phyloP scores from a whole-genome alignment of 2,329 filamentous ascomycete species.

The Cryphonectria nitschkei region DNA sequence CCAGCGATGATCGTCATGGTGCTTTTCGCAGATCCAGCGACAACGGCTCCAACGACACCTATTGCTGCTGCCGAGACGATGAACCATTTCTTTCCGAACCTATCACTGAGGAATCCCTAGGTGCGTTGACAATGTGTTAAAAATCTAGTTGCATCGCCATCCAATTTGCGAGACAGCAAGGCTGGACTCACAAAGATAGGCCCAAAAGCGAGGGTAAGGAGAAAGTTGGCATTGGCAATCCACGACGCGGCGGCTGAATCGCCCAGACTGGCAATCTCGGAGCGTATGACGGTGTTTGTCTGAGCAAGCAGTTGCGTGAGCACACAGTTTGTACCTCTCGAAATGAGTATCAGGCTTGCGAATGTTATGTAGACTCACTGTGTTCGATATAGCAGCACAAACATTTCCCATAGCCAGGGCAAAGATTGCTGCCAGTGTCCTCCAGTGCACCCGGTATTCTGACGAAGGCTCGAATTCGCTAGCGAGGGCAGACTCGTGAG shows the following conservation, averaged over 20 bases:
- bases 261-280: conserved; percentile 19
- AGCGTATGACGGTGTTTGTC: conserved; percentile 22
- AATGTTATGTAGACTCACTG: background rate
- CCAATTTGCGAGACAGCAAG: background rate
- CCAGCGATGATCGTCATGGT: conserved; percentile 19
- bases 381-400: conserved; percentile 24
- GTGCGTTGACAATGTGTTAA: background rate
- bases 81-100: conserved; percentile 25
- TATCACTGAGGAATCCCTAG: conserved; percentile 19
- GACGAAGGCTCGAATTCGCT: conserved; percentile 13
- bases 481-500: background rate
- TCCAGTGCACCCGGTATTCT: conserved; percentile 18
- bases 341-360: background rate
- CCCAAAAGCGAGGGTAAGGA: conserved; percentile 25
- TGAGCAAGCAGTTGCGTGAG: background rate
- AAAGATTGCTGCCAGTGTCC: conserved; percentile 23
- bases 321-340: background rate
- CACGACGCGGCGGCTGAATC: conserved; percentile 15
- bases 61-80: conserved; percentile 14
- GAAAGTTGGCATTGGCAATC: conserved; percentile 22
- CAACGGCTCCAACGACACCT: conserved; percentile 17
- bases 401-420: conserved; percentile 23
- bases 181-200: conserved; percentile 11
- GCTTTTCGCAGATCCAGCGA: conserved; percentile 21
- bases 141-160: background rate